Evolutionary conservation across 768 basidiomycete genomes (phyloP).

Genomic region (Termitomyces sp.): DNA sequence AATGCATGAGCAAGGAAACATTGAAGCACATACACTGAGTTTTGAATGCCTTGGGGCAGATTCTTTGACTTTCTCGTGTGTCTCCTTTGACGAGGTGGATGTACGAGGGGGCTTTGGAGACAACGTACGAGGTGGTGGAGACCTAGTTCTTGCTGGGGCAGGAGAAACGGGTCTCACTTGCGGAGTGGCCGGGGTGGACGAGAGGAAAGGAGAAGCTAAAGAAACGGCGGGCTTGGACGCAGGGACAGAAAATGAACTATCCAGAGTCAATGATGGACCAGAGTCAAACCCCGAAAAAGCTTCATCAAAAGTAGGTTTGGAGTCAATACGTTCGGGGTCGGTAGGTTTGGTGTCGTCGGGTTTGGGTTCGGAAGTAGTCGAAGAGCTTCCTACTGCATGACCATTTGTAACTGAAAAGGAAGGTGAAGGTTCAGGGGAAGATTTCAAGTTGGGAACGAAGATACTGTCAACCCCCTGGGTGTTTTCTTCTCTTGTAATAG

Average conservation of each 20-base stretch:
- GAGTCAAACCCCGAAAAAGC: slow-evolving; percentile 51
- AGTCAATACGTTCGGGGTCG: too few relatives aligned
- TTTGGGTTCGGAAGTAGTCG: background rate
- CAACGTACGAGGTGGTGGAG: slow-evolving; percentile 50
- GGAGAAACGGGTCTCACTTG: slow-evolving; percentile 36
- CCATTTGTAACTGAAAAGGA: slow-evolving; percentile 1
- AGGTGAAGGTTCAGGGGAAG: slow-evolving; percentile 3
- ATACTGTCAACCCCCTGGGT: slow-evolving; percentile 32
- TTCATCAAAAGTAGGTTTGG: slow-evolving; percentile 42
- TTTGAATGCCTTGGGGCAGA: slow-evolving; percentile 63
- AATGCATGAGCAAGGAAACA: slow-evolving; percentile 2
- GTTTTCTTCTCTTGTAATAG: slow-evolving; percentile 3
- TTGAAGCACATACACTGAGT: slow-evolving; percentile 59
- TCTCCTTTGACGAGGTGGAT: slow-evolving; percentile 60
- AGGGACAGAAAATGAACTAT: slow-evolving; percentile 33
- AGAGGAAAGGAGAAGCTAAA: slow-evolving; percentile 24
- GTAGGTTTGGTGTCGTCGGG: background rate
- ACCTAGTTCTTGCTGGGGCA: slow-evolving; percentile 34
- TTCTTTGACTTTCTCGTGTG: slow-evolving; percentile 56
- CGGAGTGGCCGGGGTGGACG: slow-evolving; percentile 27
- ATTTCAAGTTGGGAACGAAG: slow-evolving; percentile 19
- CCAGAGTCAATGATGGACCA: slow-evolving; percentile 36
- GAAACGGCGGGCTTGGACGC: slow-evolving; percentile 15
- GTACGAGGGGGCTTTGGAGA: slow-evolving; percentile 58
- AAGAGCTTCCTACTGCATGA: slow-evolving; percentile 1